Percentiles rank a stretch among this genome's conserved stretches.
Evolutionary conservation across 176 grass and related monocot species (phyloP).

Genomic region (Miscanthus lutarioriparius): DNA sequence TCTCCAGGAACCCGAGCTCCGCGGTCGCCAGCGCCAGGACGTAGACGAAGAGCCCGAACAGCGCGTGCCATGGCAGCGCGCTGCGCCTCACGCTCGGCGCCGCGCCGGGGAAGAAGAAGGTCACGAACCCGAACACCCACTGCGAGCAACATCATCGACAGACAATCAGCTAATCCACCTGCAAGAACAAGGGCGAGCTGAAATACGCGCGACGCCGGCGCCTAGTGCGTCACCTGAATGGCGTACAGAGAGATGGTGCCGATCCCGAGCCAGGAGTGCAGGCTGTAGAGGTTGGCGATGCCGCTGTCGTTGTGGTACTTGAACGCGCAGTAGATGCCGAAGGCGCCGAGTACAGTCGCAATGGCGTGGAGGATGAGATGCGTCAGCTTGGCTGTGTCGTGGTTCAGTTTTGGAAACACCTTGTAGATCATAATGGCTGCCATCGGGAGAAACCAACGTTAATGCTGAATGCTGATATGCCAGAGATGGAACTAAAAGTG

Average conservation of each 20-base stretch:
- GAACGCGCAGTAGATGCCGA: conserved; percentile 88
- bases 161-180: not conserved
- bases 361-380: conserved; percentile 73
- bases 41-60: conserved; percentile 92
- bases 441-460: not conserved
- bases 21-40: conserved; percentile 71
- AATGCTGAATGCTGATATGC: not conserved
- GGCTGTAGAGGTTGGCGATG: conserved; percentile 90
- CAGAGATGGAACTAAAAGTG: not conserved
- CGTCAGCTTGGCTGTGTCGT: conserved; percentile 62
- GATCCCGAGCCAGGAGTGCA: conserved; percentile 92
- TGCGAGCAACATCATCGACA: conserved; percentile 20
- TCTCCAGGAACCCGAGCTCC: conserved; percentile 85
- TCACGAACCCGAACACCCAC: conserved; percentile 84
- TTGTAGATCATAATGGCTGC: conserved; percentile 93
- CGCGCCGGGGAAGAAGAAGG: conserved; percentile 69
- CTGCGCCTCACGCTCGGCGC: conserved; percentile 48
- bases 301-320: conserved; percentile 91
- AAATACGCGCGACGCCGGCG: not conserved
- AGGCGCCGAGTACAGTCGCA: conserved; percentile 61
- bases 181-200: no score
- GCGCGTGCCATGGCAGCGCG: conserved; percentile 83
- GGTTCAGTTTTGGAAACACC: conserved; percentile 51
- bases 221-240: conserved; percentile 48
- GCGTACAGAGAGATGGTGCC: conserved; percentile 69